These are phyloP conservation scores for Prorocentrum cordatum DNA, from an alignment of 169 alveolate species.

Conservation along the genomic window DNA sequence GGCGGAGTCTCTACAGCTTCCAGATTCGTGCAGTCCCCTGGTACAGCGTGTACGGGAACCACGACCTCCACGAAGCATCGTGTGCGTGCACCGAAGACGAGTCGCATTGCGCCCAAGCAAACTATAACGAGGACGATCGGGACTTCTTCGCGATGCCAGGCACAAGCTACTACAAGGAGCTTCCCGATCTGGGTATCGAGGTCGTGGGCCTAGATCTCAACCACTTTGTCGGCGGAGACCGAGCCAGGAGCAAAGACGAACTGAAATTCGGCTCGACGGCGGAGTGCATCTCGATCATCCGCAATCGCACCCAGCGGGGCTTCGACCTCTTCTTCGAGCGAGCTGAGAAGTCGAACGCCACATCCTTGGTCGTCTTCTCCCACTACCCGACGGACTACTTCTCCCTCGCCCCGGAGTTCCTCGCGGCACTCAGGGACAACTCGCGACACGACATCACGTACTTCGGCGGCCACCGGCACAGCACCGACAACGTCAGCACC, in stretches of 20 bases:
- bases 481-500: background rate
- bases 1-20: background rate
- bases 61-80: slow-evolving; percentile 16
- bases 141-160: no score
- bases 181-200: no score
- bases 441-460: background rate
- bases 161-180: no score
- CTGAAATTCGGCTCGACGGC: no score
- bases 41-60: slow-evolving; percentile 52
- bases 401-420: background rate
- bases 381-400: slow-evolving; percentile 26
- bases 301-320: no score
- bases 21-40: background rate
- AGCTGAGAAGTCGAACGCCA: background rate
- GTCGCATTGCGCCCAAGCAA: no score
- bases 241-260: no score
- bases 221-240: no score
- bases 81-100: no score
- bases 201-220: no score
- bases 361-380: slow-evolving; percentile 3
- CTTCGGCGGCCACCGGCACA: slow-evolving; percentile 45
- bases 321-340: background rate
- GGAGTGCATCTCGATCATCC: no score
- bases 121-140: no score
- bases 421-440: background rate